Evolutionary conservation across 805 yeast species (phyloP).

Genomic region (Kodamaea sagamina): DNA sequence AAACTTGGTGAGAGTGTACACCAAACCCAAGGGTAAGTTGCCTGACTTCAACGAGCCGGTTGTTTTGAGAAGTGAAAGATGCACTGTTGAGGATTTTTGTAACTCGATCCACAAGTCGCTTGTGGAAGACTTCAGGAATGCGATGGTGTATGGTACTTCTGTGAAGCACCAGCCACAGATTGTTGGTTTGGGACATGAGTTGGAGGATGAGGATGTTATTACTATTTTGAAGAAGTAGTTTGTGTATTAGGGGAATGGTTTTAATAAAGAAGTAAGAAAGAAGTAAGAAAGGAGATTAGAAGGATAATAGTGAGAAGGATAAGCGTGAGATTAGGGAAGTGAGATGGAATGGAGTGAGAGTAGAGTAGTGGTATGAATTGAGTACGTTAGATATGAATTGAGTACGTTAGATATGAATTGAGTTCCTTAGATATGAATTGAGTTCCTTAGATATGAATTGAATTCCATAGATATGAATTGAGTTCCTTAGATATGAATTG

Average conservation of each 20-base stretch:
- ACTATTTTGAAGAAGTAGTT: conserved; percentile 84
- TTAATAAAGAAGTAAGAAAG: not conserved
- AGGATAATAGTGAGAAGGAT: too few species aligned
- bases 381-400: too few species aligned
- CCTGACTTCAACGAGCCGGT: conserved; percentile 97
- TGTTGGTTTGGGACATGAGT: conserved; percentile 80
- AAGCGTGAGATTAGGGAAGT: too few species aligned
- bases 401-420: too few species aligned
- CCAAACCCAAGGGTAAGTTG: conserved; percentile 91
- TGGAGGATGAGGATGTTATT: conserved; percentile 96
- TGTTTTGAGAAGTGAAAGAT: conserved; percentile 77
- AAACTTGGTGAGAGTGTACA: conserved; percentile 90
- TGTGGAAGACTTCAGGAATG: conserved; percentile 90
- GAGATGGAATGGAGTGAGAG: too few species aligned
- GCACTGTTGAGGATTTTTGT: conserved; percentile 94
- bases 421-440: too few species aligned
- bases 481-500: too few species aligned
- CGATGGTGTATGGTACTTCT: conserved; percentile 89
- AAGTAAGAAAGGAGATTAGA: too few species aligned
- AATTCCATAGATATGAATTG: too few species aligned
- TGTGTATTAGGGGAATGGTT: too few species aligned
- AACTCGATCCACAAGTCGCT: conserved; percentile 92
- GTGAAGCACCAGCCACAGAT: conserved; percentile 98
- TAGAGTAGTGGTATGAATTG: too few species aligned
- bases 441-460: too few species aligned